Percentiles rank a stretch among this genome's conserved stretches.
These are phyloP conservation scores for Vigna hirtella DNA, from an alignment of 306 rosid genomes.

Conservation along the genomic window DNA sequence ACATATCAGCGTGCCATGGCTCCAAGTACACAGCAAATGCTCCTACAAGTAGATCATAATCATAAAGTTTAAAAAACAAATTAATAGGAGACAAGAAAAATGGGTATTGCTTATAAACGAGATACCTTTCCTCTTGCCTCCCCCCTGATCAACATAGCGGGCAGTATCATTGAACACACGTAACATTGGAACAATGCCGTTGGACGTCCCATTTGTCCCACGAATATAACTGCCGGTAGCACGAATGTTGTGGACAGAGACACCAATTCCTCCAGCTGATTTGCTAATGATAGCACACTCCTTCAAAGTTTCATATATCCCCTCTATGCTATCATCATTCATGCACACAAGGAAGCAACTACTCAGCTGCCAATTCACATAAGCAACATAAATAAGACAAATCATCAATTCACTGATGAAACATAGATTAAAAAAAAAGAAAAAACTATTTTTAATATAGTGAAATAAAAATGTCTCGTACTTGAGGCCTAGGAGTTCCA, in stretches of 20 bases:
- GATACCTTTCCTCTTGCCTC: conserved; percentile 98
- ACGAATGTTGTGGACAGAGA: conserved; percentile 75
- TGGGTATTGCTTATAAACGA: neutral
- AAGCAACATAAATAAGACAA: neutral
- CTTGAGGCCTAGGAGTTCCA: conserved; percentile 97
- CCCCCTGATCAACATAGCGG: conserved; percentile 98
- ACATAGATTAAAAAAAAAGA: too few relatives aligned
- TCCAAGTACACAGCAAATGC: conserved; percentile 97
- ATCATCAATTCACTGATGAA: neutral
- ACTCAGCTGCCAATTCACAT: conserved; percentile 71
- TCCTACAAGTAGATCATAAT: conserved; percentile 56
- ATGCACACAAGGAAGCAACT: conserved; percentile 95
- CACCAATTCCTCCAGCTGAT: conserved; percentile 99
- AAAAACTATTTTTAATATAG: neutral
- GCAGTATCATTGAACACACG: conserved; percentile 92
- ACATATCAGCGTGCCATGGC: conserved; percentile 99
- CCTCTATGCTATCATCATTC: conserved; percentile 94
- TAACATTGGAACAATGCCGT: conserved; percentile 92
- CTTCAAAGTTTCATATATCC: conserved; percentile 83
- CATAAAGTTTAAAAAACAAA: neutral
- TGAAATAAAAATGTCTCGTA: conserved; percentile 30
- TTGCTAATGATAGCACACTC: conserved; percentile 98
- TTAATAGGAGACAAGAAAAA: neutral
- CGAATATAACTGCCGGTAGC: conserved; percentile 92
- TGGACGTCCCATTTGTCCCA: conserved; percentile 96